phyloP scores from a whole-genome alignment of 345 rosid genomes.

The Eucalyptus decipiens region DNA sequence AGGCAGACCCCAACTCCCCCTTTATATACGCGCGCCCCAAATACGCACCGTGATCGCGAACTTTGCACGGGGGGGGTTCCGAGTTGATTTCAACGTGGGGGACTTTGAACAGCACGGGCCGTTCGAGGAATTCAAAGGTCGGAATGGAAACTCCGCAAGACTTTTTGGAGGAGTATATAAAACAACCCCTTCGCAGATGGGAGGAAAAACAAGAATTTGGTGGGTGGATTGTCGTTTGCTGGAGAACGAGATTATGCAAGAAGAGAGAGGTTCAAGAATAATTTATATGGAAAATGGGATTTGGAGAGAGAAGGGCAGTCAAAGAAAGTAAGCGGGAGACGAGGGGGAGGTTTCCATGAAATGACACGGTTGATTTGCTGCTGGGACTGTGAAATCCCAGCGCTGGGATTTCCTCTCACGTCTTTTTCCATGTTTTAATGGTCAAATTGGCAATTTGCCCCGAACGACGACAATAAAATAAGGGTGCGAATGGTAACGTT shows the following conservation, averaged over 20 bases:
- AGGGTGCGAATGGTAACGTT: too few relatives aligned
- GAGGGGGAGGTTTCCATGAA: conserved; percentile 1
- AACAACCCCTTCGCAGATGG: background rate
- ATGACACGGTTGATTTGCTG: background rate
- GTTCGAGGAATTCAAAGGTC: background rate
- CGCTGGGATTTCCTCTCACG: background rate
- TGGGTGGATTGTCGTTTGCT: background rate
- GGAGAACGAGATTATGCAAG: background rate
- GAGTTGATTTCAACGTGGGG: background rate
- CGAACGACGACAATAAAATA: background rate
- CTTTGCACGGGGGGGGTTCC: background rate
- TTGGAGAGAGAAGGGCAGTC: background rate
- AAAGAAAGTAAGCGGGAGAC: conserved; percentile 3
- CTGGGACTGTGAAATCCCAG: background rate
- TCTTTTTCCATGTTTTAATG: background rate
- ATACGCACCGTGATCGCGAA: background rate
- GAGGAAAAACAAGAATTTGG: too few relatives aligned
- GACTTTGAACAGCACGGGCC: background rate
- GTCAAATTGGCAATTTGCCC: background rate
- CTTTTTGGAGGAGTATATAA: background rate
- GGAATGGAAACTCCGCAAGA: background rate
- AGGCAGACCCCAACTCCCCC: background rate
- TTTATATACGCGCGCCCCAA: background rate
- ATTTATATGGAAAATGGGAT: background rate
- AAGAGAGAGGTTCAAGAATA: background rate